Conservation (phyloP, 169 alveolate species). For the Eimeria maxima region DNA sequence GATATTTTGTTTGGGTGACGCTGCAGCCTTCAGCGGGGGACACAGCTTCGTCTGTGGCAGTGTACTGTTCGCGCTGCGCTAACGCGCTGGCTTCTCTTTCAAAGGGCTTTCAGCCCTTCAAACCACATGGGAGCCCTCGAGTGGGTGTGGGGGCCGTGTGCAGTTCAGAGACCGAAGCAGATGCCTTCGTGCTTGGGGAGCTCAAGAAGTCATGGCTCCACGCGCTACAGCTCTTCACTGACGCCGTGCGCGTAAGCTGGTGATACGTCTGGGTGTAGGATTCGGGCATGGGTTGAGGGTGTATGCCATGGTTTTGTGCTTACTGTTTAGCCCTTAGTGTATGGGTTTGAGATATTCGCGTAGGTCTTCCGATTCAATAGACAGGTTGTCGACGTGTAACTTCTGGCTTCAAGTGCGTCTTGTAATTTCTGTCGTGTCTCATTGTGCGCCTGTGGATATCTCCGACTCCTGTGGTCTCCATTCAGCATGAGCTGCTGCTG, state of each 20-base stretch:
- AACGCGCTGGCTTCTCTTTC: slow-evolving; percentile 71
- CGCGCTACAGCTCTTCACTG: slow-evolving; percentile 48
- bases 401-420: not conserved
- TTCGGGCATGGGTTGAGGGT: not conserved
- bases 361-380: not conserved
- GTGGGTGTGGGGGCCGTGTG: not conserved
- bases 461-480: not conserved
- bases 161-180: slow-evolving; percentile 21
- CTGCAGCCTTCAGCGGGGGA: slow-evolving; percentile 28
- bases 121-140: not conserved
- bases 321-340: not conserved
- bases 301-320: not conserved
- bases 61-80: slow-evolving; percentile 64
- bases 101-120: slow-evolving; percentile 70
- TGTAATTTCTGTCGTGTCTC: not conserved
- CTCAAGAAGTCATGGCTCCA: slow-evolving; percentile 36
- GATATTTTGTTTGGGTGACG: not conserved
- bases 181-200: not conserved
- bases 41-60: slow-evolving; percentile 13
- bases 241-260: slow-evolving; percentile 36
- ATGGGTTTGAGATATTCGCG: not conserved
- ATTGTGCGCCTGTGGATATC: not conserved
- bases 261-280: not conserved
- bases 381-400: no score
- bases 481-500: not conserved